Percentiles rank a stretch among this genome's conserved stretches.
These are phyloP conservation scores for Globisporangium perplexum DNA, from an alignment of 352 stramenopile genomes.

Conservation along the genomic window DNA sequence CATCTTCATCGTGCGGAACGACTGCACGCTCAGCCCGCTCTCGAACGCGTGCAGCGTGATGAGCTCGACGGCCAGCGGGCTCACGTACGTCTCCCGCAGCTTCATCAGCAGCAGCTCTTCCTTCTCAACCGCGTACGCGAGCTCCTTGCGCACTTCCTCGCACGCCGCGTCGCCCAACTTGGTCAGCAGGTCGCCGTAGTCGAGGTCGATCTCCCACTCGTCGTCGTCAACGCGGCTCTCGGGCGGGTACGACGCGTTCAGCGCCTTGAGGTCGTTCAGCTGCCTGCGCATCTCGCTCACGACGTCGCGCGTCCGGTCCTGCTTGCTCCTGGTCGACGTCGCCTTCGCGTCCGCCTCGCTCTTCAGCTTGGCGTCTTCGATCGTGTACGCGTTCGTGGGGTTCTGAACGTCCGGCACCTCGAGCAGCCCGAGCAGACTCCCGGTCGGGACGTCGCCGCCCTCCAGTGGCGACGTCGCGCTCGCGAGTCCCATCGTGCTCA, in stretches of 20 bases:
- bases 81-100: slow-evolving; percentile 73
- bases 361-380: slow-evolving; percentile 90
- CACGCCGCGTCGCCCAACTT: slow-evolving; percentile 68
- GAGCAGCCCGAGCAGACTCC: slow-evolving; percentile 20
- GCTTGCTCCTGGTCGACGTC: slow-evolving; percentile 63
- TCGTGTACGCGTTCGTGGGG: slow-evolving; percentile 79
- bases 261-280: slow-evolving; percentile 60
- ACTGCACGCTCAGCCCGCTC: slow-evolving; percentile 61
- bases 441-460: slow-evolving; percentile 4
- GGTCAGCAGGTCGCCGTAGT: slow-evolving; percentile 72
- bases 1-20: slow-evolving; percentile 84
- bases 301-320: slow-evolving; percentile 83
- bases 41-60: slow-evolving; percentile 66
- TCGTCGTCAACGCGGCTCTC: slow-evolving; percentile 55
- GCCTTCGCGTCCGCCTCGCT: slow-evolving; percentile 80
- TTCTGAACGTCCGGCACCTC: slow-evolving; percentile 73
- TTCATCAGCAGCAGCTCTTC: slow-evolving; percentile 84
- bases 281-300: slow-evolving; percentile 80
- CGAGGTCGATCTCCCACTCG: slow-evolving; percentile 87
- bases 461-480: slow-evolving; percentile 10
- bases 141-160: slow-evolving; percentile 85
- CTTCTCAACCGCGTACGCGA: slow-evolving; percentile 73
- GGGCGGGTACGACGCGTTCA: slow-evolving; percentile 40
- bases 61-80: slow-evolving; percentile 64
- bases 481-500: slow-evolving; percentile 27